Conservation (phyloP, 1,284 basidiomycete species). For the Sporisorium reilianum region DNA sequence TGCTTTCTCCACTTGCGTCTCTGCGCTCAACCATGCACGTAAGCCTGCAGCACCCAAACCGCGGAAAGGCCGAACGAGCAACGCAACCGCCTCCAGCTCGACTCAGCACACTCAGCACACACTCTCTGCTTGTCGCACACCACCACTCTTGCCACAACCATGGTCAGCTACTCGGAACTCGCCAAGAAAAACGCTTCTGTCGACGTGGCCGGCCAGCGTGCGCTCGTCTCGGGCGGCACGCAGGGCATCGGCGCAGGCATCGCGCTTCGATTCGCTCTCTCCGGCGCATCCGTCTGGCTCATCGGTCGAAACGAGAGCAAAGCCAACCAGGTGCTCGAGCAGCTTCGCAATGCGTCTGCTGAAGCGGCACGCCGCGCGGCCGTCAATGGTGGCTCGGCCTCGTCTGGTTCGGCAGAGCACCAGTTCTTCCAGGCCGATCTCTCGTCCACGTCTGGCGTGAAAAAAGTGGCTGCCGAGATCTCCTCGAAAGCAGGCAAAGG, state of each 20-base stretch:
- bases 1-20: not conserved
- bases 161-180: conserved; percentile 33
- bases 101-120: not conserved
- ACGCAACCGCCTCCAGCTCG: not conserved
- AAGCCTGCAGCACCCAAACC: too few relatives aligned
- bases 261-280: conserved; percentile 61
- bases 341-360: conserved; percentile 48
- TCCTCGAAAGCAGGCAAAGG: conserved; percentile 44
- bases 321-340: conserved; percentile 61
- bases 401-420: conserved; percentile 12
- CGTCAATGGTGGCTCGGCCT: not conserved
- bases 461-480: conserved; percentile 55
- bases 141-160: conserved; percentile 2
- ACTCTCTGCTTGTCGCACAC: not conserved
- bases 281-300: conserved; percentile 68
- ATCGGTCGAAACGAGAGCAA: conserved; percentile 67
- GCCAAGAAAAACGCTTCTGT: conserved; percentile 38
- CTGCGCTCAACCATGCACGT: not conserved
- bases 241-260: conserved; percentile 63
- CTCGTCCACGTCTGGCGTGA: conserved; percentile 58
- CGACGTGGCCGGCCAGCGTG: conserved; percentile 34
- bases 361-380: conserved; percentile 38
- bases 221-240: conserved; percentile 57
- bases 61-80: too few relatives aligned
- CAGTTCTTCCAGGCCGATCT: conserved; percentile 70